phyloP scores from a whole-genome alignment of 768 basidiomycete species.

The Phallus indusiatus region DNA sequence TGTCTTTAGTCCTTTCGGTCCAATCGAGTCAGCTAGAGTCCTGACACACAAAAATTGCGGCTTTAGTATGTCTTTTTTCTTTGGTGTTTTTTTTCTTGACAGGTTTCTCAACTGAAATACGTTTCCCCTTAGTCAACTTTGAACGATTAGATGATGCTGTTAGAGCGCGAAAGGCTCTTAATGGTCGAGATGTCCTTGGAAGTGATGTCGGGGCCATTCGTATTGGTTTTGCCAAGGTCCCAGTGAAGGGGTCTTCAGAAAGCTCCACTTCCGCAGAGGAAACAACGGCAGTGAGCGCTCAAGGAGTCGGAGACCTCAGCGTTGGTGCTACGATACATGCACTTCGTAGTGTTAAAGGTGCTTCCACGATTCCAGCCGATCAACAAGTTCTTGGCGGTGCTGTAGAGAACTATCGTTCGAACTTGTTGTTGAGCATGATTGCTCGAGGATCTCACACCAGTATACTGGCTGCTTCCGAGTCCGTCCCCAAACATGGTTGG shows the following conservation, averaged over 20 bases:
- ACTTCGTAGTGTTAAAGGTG: constrained; percentile 83
- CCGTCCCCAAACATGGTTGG: constrained; percentile 56
- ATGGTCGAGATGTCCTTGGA: constrained; percentile 92
- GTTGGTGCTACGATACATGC: constrained; percentile 86
- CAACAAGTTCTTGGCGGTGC: constrained; percentile 87
- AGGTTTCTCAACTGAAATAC: constrained; percentile 5
- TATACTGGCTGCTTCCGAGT: constrained; percentile 33
- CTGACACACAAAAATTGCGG: constrained; percentile 97
- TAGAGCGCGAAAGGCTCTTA: constrained; percentile 88
- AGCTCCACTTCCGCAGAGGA: constrained; percentile 52
- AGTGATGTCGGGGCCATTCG: constrained; percentile 94
- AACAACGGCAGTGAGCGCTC: constrained; percentile 53
- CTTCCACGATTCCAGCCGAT: constrained; percentile 82
- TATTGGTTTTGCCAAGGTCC: constrained; percentile 95
- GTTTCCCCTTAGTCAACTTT: constrained; percentile 68
- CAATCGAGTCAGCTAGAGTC: constrained; percentile 94
- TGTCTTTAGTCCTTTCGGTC: constrained; percentile 95
- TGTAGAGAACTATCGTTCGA: constrained; percentile 92
- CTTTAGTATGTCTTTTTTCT: constrained; percentile 47
- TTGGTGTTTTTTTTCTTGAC: constrained; percentile 3
- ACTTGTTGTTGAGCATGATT: constrained; percentile 83
- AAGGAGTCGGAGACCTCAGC: constrained; percentile 77
- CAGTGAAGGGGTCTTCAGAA: constrained; percentile 78
- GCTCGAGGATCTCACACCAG: constrained; percentile 59
- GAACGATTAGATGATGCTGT: constrained; percentile 96